Percentiles rank a stretch among this genome's conserved stretches.
Conservation (phyloP, 306 rosid genomes). For the Erythrophleum fordii region DNA sequence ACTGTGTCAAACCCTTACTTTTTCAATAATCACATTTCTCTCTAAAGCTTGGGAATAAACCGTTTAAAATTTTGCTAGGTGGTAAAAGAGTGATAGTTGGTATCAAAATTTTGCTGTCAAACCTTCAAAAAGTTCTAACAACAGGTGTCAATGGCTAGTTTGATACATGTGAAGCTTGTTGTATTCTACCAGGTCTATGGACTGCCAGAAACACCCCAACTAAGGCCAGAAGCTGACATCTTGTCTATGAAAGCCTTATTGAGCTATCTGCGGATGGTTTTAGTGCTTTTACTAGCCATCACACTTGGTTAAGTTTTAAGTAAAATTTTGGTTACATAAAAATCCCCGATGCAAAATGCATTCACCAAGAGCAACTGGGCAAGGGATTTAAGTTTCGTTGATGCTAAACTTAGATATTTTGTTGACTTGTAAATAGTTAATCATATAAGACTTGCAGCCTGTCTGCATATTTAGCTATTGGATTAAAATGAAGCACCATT, state of each 20-base stretch:
- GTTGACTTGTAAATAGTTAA: background rate
- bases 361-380: background rate
- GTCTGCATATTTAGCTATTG: conserved; percentile 3
- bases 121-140: background rate
- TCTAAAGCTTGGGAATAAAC: background rate
- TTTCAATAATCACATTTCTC: background rate
- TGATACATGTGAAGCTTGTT: background rate
- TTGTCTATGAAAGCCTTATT: background rate
- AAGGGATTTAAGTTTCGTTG: background rate
- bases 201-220: background rate
- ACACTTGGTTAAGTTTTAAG: background rate
- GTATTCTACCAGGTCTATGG: background rate
- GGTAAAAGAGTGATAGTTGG: background rate
- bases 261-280: background rate
- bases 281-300: background rate
- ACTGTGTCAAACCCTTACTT: background rate
- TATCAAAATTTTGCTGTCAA: background rate
- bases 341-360: background rate
- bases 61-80: background rate
- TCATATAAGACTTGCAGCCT: background rate
- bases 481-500: conserved; percentile 30
- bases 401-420: background rate
- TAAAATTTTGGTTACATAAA: background rate
- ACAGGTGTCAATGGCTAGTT: background rate
- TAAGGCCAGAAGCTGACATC: background rate